Conservation (phyloP, 2,329 filamentous ascomycete species). For the Seiridium cupressi region DNA sequence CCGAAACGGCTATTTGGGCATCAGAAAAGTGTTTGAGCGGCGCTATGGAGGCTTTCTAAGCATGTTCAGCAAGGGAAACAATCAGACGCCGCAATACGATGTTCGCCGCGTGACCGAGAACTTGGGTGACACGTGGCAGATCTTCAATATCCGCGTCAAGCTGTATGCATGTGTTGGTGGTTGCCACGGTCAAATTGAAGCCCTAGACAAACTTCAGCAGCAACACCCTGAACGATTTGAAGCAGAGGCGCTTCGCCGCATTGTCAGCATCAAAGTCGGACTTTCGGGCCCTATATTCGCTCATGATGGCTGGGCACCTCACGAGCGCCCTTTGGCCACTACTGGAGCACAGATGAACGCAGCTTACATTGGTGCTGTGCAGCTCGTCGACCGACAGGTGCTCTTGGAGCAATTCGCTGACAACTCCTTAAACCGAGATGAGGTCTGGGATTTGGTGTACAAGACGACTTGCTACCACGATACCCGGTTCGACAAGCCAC, state of each 20-base stretch:
- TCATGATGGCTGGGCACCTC: not conserved
- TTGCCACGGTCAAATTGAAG: not conserved
- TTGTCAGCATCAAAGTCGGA: not conserved
- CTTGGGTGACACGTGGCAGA: not conserved
- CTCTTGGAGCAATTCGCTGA: not conserved
- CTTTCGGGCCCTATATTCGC: not conserved
- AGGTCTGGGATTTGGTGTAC: not conserved
- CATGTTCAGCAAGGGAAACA: not conserved
- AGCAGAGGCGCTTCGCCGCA: not conserved
- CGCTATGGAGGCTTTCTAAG: not conserved
- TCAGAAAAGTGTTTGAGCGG: conserved; percentile 10
- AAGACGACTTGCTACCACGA: not conserved
- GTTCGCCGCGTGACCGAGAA: not conserved
- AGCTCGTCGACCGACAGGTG: not conserved
- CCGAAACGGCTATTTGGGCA: conserved; percentile 35
- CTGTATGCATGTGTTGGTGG: not conserved
- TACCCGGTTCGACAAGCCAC: not conserved
- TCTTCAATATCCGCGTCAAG: not conserved
- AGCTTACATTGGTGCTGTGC: not conserved
- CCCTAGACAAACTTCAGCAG: not conserved
- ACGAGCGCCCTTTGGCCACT: not conserved
- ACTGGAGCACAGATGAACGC: not conserved
- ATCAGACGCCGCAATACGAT: not conserved
- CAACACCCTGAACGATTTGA: not conserved
- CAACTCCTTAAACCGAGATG: not conserved